Evolutionary conservation across 2,329 filamentous ascomycete genomes (phyloP), one percentile per base, ranked within the genome.

Genomic region (Venturia aucupariae): DNA sequence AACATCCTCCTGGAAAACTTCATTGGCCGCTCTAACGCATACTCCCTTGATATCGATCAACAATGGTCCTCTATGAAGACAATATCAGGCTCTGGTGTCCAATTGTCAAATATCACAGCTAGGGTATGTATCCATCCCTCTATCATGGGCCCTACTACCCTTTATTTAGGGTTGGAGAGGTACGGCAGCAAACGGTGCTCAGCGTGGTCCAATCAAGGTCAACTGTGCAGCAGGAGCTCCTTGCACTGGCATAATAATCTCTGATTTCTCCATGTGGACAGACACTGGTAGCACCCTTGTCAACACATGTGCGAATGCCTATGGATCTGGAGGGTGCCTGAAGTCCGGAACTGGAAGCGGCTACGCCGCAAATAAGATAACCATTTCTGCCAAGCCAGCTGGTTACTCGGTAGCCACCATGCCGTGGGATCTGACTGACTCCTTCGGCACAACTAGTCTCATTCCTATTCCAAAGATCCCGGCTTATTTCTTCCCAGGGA

Each of bases 1-100:
- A 79, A 85, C 67, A 74, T 78, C 17, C 69, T 78, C 1, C 77
- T 86, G 48, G 79, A 82, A 68, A 84, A 85, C 74, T 86, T 86
- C 72, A 82, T 84, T 71, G 84, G 84, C 46, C 82, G 84, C 71
- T 73, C 75, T 65, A 86, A 86, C 66, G 83, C 84, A 3, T 86
- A 85, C 74, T 79, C 78, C 13, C 74, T 85, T 30, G 75, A 85
- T 70, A 77, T 85, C 63, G 80, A 86, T 72, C 75, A 81, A 64
- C 78, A 80, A 68, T 85, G 83, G 83, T 70, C 71, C 38, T 75
- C 75, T 64, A 78, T 79, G 75, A 69, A 66, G 44, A 67, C 72
- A 0, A 70, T 75, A 3, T 67, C 71, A 1, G 84, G 84, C 30
- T 68, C 78, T 67, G 84, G 84, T 38, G 81, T 86, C 8, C 71